Conservation (phyloP, 305 asterid genomes). For the Solanum aculeatissimum region DNA sequence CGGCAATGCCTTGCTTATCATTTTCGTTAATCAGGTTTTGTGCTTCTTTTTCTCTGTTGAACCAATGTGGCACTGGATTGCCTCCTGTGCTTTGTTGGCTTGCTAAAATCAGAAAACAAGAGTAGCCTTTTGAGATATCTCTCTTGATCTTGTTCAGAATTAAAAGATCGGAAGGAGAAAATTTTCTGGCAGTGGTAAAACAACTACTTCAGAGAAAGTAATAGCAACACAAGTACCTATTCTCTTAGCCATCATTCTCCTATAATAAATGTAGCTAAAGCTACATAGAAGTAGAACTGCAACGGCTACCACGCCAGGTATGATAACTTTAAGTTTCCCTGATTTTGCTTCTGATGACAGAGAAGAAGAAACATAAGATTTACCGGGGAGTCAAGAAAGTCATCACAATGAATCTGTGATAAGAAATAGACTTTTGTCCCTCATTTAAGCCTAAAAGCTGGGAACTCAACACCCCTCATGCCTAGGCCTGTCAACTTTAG, state of each 20-base stretch:
- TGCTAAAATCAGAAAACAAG: neutral
- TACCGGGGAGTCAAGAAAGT: neutral
- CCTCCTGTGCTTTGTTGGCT: constrained; percentile 5
- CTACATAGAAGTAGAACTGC: constrained; percentile 9
- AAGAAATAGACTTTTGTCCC: neutral
- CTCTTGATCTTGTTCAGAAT: neutral
- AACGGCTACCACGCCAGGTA: neutral
- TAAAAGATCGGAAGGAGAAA: neutral
- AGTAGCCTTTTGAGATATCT: neutral
- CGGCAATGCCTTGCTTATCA: constrained; percentile 9
- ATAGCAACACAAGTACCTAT: constrained; percentile 1
- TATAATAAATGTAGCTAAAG: constrained; percentile 8
- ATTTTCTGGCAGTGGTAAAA: neutral
- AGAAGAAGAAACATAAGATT: neutral
- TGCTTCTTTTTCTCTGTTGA: constrained; percentile 8
- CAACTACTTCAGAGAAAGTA: neutral
- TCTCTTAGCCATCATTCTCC: neutral
- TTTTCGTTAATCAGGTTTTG: constrained; percentile 14
- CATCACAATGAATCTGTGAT: neutral
- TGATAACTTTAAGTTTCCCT: neutral
- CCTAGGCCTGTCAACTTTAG: neutral
- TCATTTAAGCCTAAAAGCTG: neutral
- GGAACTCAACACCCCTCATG: neutral
- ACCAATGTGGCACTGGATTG: neutral
- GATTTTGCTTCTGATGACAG: neutral